Percentiles rank a stretch among this genome's conserved stretches.
Conservation (phyloP, 345 rosid genomes). For the Eucalyptus regnans region DNA sequence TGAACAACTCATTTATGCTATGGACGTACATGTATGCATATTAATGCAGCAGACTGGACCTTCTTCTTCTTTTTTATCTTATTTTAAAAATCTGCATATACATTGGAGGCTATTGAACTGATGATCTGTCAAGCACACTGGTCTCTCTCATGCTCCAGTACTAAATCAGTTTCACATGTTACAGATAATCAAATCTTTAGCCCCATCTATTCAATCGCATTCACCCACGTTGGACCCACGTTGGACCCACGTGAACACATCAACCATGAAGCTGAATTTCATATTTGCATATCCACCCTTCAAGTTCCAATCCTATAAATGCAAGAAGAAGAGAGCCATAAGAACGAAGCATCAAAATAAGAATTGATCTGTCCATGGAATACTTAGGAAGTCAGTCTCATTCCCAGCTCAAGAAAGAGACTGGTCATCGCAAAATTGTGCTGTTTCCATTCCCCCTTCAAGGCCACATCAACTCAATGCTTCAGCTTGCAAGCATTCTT, state of each 20-base stretch:
- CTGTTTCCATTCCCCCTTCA: constrained; percentile 49
- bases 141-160: not conserved
- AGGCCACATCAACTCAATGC: constrained; percentile 57
- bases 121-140: not conserved
- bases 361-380: not conserved
- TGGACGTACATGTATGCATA: not conserved
- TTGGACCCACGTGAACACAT: not conserved
- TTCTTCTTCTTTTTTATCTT: not conserved
- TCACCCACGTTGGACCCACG: not conserved
- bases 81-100: not conserved
- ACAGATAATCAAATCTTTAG: not conserved
- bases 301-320: not conserved
- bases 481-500: constrained; percentile 46
- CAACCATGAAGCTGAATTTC: not conserved
- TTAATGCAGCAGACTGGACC: not conserved
- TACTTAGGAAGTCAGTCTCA: not conserved
- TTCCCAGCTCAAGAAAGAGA: not conserved
- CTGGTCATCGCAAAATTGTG: constrained; percentile 7
- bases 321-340: not conserved
- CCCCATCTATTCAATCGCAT: not conserved
- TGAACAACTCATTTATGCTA: not conserved
- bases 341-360: not conserved
- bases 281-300: not conserved
- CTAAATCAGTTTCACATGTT: not conserved
- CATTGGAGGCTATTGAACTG: not conserved